Percentiles rank a stretch among this genome's conserved stretches.
Evolutionary conservation across 2,329 filamentous ascomycete genomes (phyloP).

Genomic region (Aspergillaceae sp.): DNA sequence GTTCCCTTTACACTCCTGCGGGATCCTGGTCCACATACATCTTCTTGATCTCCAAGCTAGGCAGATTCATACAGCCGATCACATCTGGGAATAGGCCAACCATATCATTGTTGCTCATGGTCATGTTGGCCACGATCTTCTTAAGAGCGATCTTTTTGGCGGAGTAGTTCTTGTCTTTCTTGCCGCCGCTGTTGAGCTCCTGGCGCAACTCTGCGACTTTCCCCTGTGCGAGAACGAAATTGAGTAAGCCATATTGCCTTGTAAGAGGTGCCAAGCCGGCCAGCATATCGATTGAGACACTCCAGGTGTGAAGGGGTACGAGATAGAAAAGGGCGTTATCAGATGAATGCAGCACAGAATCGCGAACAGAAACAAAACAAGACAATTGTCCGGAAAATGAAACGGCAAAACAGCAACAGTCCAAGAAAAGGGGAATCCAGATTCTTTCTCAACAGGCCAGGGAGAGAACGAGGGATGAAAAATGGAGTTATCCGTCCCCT

Average conservation of each 20-base stretch:
- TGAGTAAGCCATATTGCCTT: constrained; percentile 21
- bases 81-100: constrained; percentile 93
- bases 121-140: constrained; percentile 99
- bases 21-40: constrained; percentile 53
- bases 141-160: constrained; percentile 97
- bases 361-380: background rate
- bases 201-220: constrained; percentile 95
- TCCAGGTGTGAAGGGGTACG: too few species aligned
- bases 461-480: background rate
- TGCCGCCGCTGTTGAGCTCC: constrained; percentile 86
- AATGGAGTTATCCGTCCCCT: background rate
- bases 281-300: background rate
- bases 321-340: too few species aligned
- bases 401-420: background rate
- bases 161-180: constrained; percentile 95
- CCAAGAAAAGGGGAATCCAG: background rate
- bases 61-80: constrained; percentile 89
- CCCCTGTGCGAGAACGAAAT: constrained; percentile 56
- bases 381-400: background rate
- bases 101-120: constrained; percentile 99
- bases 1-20: background rate
- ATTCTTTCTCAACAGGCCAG: background rate
- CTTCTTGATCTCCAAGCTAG: constrained; percentile 97
- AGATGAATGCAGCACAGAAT: background rate
- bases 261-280: background rate